Evolutionary conservation across 768 basidiomycete genomes (phyloP), one percentile per base, ranked within the genome.

Genomic region (Lactarius indigo): DNA sequence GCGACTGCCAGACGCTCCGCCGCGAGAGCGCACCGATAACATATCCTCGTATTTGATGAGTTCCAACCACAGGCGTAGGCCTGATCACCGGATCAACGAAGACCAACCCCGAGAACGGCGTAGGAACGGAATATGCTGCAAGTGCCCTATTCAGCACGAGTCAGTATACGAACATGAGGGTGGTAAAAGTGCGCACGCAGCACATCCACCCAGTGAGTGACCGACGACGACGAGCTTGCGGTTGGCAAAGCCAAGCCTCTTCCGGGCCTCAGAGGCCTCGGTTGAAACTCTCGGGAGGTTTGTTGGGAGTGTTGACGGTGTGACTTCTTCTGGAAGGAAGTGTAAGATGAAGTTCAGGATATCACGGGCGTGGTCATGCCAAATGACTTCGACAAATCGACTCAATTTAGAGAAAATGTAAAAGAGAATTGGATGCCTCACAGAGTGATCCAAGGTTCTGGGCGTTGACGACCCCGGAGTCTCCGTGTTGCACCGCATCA

Each of bases 401-500:
- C 41, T 18, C 20, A 23, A 31, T 3, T 37, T 12, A 55, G 50
- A 47, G 26, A 68, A 42, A 66, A 6, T 61, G 65, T 57, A 17
- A 17, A 35, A 10, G 15, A 56, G 54, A 50, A 61, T 9, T 12
- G 50, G 78, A 42, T 17, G 54, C 41, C 86, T 71, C 74, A 88
- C 90, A 88, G 41, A 90, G 78, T 1, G 80, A 80, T 41, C 86
- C 84, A 1, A 89, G 79, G 20, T 77, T 78, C 0, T 77, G 75
- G 0, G 73, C 79, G 67, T 97, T 98, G 41, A 96, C 61, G 15
- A 91, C 74, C 0, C 83, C 88, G n/a, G 92, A 82, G 66, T 96
- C 95, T 1, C 93, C 95, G 67, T 96, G 92, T 66, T 93, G 88
- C 4, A 88, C 82, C 6, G 91, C 84, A 70, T 97, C 95, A 82